Percentiles rank a stretch among this genome's conserved stretches.
Conservation (phyloP, 352 stramenopile genomes). For the Pythium phragmiticola region DNA sequence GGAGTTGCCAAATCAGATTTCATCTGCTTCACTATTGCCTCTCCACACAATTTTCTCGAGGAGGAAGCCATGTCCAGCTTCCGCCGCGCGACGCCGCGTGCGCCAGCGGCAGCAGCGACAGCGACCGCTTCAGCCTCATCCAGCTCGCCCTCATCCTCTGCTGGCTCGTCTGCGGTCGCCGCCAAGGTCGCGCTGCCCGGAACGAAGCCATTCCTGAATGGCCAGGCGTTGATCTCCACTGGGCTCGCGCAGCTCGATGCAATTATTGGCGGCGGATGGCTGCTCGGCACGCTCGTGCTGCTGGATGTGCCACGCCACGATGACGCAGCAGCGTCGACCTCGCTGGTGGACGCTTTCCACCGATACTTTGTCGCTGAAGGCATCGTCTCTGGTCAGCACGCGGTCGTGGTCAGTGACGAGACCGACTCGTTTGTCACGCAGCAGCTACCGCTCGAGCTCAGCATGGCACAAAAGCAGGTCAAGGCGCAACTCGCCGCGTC, state of each 20-base stretch:
- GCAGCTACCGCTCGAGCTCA: conserved; percentile 61
- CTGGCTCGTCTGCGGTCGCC: neutral
- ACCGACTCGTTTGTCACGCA: conserved; percentile 35
- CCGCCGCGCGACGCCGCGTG: conserved; percentile 32
- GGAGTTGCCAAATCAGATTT: neutral
- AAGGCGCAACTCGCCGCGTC: conserved; percentile 45
- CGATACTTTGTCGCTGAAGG: conserved; percentile 68
- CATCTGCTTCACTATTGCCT: neutral
- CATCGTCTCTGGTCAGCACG: conserved; percentile 43
- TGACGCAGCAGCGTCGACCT: conserved; percentile 22
- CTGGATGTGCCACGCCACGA: conserved; percentile 41
- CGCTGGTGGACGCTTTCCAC: conserved; percentile 49
- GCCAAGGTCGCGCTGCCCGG: conserved; percentile 27
- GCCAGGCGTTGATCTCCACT: conserved; percentile 55
- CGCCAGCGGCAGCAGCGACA: neutral
- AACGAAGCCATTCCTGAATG: conserved; percentile 70
- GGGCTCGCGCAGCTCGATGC: conserved; percentile 55
- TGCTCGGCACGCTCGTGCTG: conserved; percentile 50
- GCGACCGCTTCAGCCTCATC: neutral
- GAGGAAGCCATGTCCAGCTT: conserved; percentile 41
- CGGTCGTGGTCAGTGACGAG: conserved; percentile 39
- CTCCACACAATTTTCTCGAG: too few relatives aligned
- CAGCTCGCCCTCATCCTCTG: neutral
- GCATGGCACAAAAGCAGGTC: conserved; percentile 60
- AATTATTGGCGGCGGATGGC: conserved; percentile 49